Base-by-base conservation (phyloP, 129 eudicot species). In the carrot (Daucus carota) region DNA sequence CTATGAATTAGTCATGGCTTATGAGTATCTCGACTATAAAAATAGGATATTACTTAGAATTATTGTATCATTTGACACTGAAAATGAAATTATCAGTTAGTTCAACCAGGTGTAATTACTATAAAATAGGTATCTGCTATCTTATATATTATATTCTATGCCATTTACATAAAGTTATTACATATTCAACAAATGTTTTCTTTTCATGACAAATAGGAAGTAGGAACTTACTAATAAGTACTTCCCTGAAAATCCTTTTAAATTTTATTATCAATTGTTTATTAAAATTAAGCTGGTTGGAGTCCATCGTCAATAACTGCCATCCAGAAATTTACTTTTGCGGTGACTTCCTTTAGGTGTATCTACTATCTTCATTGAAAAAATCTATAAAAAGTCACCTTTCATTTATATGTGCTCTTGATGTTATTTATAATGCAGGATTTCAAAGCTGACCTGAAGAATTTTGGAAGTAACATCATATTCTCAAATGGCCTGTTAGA, bases 401-500 rank as follows among this genome's bases (percentile, higher is more conserved):
- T n/a, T n/a, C n/a, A n/a, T n/a, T n/a, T n/a, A n/a, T n/a, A n/a
- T n/a, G n/a, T n/a, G n/a, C n/a, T n/a, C n/a, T n/a, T n/a, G n/a
- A n/a, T n/a, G n/a, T n/a, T n/a, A n/a, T n/a, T n/a, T n/a, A 36
- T 1, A 29, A 8, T 84, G 89, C 80, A 92, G 97, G 84, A 84
- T 73, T 83, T 86, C 46, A 86, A 82, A 81, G 79, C 76, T 46
- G 85, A 75, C 45, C 70, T 88, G 79, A 77, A 79, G 75, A 79
- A 18, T 14, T 87, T 87, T 82, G 97, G 91, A 80, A 92, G 96
- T 80, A 90, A 90, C 87, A 90, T 89, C 67, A 88, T 89, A 75
- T 89, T 92, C 75, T 88, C 97, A 50, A 92, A 90, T 43, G 96
- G 98, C 63, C 85, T 86, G 54, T 70, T 88, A 48, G 98, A 90